Evolutionary conservation across 306 rosid species (phyloP).

Genomic region (Sesbania bispinosa): DNA sequence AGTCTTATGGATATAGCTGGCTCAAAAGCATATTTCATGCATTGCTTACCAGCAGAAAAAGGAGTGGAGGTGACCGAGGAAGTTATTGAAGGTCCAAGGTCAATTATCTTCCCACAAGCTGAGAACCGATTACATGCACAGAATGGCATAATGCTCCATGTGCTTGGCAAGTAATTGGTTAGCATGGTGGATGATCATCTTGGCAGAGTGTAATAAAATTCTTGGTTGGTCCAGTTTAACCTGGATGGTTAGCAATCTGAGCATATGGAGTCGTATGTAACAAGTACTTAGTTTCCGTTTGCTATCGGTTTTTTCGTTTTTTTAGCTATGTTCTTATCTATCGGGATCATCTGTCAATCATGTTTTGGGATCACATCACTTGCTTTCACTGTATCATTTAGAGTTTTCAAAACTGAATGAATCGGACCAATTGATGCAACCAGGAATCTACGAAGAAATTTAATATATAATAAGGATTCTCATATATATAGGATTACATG

Average conservation of each 20-base stretch:
- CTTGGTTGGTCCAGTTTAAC: neutral
- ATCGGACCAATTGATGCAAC: no score
- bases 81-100: constrained; percentile 77
- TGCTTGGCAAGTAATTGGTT: constrained; percentile 68
- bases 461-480: no score
- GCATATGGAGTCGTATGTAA: no score
- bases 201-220: neutral
- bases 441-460: no score
- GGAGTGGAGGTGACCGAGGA: constrained; percentile 79
- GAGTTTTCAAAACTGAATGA: neutral
- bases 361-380: neutral
- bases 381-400: neutral
- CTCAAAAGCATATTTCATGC: constrained; percentile 72
- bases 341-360: neutral
- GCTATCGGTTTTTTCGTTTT: no score
- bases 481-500: no score
- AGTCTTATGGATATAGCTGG: constrained; percentile 82
- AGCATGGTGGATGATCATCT: neutral
- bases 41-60: constrained; percentile 89
- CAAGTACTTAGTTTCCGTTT: no score
- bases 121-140: constrained; percentile 94
- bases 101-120: constrained; percentile 84
- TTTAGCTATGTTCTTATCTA: neutral
- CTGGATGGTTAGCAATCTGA: no score
- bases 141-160: constrained; percentile 86